Base-by-base conservation (phyloP, 306 rosid species). In the Lotus japonicus region DNA sequence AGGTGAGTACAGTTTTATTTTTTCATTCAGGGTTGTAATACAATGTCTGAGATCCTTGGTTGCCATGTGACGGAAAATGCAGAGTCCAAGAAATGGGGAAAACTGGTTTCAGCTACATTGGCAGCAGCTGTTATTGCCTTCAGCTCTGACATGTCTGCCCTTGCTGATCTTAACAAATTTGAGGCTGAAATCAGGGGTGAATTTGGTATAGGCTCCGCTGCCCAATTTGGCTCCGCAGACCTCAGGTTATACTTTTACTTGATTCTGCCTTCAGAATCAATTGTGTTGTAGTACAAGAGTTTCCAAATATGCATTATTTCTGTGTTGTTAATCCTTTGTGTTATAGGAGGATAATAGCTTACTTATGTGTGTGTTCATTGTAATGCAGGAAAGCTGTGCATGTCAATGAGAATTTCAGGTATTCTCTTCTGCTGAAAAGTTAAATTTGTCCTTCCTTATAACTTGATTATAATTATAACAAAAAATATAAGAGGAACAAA, bases 131-230 rank as follows among this genome's bases (percentile, higher is more conserved):
- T 84, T 66, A 70, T 89, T 74, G 71, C 88, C 77, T 88, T 87
- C 42, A 58, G 71, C 72, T 71, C 86, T 46, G 86, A 77, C 84
- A 75, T 88, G 80, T 79, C 95, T 39, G 89, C 98, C 56, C 55
- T 88, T 55, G 98, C 98, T 63, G 98, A 89, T 66, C 96, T 92
- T 66, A 92, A 92, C 78, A 92, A 88, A 73, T 89, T 17, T 42
- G 98, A 89, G 58, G 98, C 98, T 11, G 88, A 72, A 1, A 33
- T 83, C 0, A 88, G 92, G 51, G 98, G 98, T 62, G 96, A 92
- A 79, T 92, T 92, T 61, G 98, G 98, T 1, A 92, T 88, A 3
- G 98, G 97, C 46, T 92, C 98, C 0, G 98, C 98, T 0, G 98
- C 98, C 1, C 98, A 92, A 17, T 92, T 69, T 64, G 98, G 98